Evolutionary conservation across 306 rosid genomes (phyloP).

Genomic region (Vigna trinervia): DNA sequence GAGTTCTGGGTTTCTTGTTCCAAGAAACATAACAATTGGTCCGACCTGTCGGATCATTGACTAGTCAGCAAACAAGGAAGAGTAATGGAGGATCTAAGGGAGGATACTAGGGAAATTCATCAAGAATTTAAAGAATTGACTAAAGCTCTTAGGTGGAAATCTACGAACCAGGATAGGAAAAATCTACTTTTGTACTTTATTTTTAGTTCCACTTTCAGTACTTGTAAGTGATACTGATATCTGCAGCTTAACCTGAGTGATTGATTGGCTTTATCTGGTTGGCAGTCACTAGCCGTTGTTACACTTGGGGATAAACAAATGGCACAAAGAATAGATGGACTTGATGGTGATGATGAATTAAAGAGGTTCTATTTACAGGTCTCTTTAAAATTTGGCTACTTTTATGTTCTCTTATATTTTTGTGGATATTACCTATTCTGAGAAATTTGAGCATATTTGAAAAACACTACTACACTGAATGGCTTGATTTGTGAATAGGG

Average conservation of each 20-base stretch:
- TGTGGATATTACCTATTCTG: conserved; percentile 17
- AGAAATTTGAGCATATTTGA: conserved; percentile 29
- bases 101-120: too few species aligned
- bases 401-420: conserved; percentile 31
- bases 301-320: conserved; percentile 94
- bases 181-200: neutral
- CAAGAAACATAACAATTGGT: too few species aligned
- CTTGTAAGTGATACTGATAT: conserved; percentile 22
- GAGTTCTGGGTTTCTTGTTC: too few species aligned
- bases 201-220: conserved; percentile 25
- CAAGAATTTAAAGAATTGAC: too few species aligned
- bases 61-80: too few species aligned
- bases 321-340: conserved; percentile 95
- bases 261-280: conserved; percentile 42
- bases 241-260: conserved; percentile 26
- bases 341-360: conserved; percentile 77
- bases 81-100: too few species aligned
- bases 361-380: conserved; percentile 99
- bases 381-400: conserved; percentile 37
- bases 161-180: too few species aligned
- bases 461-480: conserved; percentile 7
- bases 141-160: too few species aligned
- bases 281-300: conserved; percentile 88
- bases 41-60: too few species aligned
- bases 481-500: neutral